Evolutionary conservation across 768 basidiomycete genomes (phyloP).

Genomic region (Erythrobasidium yunnanense): DNA sequence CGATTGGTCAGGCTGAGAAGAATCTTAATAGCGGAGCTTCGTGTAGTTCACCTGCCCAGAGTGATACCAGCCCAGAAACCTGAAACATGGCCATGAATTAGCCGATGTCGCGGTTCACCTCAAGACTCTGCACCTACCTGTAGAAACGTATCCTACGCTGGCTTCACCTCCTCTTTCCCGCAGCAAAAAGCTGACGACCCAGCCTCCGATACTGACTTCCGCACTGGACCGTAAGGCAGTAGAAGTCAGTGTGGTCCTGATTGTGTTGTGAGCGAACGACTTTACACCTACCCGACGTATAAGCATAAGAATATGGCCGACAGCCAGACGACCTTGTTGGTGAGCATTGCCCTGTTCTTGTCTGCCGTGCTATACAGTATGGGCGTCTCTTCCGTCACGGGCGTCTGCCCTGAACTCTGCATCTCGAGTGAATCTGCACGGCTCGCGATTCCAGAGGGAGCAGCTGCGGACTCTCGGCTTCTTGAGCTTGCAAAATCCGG

Average conservation of each 20-base stretch:
- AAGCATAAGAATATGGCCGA: slow-evolving; percentile 18
- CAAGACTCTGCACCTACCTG: not conserved
- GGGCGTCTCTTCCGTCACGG: too few species aligned
- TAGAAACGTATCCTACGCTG: slow-evolving; percentile 21
- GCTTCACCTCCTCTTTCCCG: slow-evolving; percentile 8
- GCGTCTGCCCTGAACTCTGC: too few species aligned
- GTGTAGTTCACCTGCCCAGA: not conserved
- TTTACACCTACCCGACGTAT: slow-evolving; percentile 25
- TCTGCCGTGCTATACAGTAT: not conserved
- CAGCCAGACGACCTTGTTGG: slow-evolving; percentile 23
- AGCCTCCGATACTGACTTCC: slow-evolving; percentile 23
- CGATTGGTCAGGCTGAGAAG: not conserved
- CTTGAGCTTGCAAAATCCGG: slow-evolving; percentile 26
- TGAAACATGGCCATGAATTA: not conserved
- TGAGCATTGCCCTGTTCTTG: slow-evolving; percentile 21
- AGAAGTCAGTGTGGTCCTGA: too few species aligned
- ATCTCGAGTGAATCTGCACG: too few species aligned
- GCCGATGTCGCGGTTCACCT: not conserved
- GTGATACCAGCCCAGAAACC: not conserved
- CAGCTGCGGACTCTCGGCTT: too few species aligned
- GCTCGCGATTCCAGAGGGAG: too few species aligned
- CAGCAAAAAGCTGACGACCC: slow-evolving; percentile 27
- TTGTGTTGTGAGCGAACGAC: not conserved
- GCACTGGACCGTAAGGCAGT: slow-evolving; percentile 1
- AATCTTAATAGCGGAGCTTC: too few species aligned